These are phyloP conservation scores for Telfairia occidentalis DNA, from an alignment of 331 rosid species.

Conservation along the genomic window DNA sequence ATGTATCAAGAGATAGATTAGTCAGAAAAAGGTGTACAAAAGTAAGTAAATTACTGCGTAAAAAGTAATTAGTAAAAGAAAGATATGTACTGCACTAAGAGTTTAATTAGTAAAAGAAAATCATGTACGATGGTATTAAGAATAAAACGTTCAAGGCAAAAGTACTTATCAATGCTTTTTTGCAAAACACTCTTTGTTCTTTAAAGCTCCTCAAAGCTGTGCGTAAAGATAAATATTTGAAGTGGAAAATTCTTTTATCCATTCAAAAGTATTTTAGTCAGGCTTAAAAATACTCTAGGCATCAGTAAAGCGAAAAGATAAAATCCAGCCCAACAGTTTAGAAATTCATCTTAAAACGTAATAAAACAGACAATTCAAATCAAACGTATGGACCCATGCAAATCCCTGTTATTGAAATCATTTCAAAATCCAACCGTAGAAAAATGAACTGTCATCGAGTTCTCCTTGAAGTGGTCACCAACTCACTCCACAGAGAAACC, in stretches of 20 bases:
- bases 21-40: neutral
- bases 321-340: neutral
- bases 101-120: neutral
- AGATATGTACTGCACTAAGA: too few relatives aligned
- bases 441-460: neutral
- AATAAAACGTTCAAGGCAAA: neutral
- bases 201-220: neutral
- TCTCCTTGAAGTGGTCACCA: slow-evolving; percentile 19
- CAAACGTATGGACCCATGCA: neutral
- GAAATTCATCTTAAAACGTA: neutral
- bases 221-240: neutral
- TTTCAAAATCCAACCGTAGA: slow-evolving; percentile 17
- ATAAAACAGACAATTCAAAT: neutral
- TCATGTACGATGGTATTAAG: too few relatives aligned
- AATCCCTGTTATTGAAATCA: neutral
- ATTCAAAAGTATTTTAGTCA: neutral
- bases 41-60: too few relatives aligned
- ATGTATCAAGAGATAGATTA: neutral
- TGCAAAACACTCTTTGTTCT: neutral
- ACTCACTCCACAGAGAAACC: slow-evolving; percentile 17
- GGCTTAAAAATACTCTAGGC: neutral
- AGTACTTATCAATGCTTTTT: neutral
- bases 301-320: neutral
- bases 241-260: neutral
- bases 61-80: neutral